Evolutionary conservation across 345 rosid genomes (phyloP), one percentile per base, ranked within the genome.

Genomic region (Geranium rotundifolium): DNA sequence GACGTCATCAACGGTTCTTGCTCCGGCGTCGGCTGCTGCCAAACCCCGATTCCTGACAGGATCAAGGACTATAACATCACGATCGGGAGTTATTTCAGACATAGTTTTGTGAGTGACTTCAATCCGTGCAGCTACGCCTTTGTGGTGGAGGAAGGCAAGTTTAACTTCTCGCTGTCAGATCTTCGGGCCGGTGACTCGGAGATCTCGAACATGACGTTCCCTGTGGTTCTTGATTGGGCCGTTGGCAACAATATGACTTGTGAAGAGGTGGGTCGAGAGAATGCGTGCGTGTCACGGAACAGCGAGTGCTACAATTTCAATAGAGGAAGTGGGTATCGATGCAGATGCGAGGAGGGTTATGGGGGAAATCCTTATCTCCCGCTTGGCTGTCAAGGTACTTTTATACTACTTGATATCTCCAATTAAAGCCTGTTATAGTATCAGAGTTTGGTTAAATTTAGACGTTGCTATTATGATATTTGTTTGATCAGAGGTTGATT

Each of bases 11-110:
- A 66, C 1, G 63, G 59, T 5, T 64, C 76, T 3, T 76, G 81
- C 64, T 54, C 65, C 0, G 84, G 84, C 0, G 57, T 70, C 0
- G 84, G 84, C 0, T 80, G 81, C 55, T 77, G 79, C 61, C 71
- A 75, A 37, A 68, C 67, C 1, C 57, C 62, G 58, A 63, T 77
- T 19, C 72, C 81, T 0, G 64, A 1, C 4, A 56, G 64, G 29
- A 31, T 66, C 2, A 0, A 14, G 3, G 0, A 1, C 0, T n/a
- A 61, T 5, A 0, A 5, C 0, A 14, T 72, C 7, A 0, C 0
- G 0, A n/a, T 66, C 4, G 0, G 2, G 0, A 56, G 71, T 50
- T 64, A 10, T 29, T 0, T 0, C 2, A 54, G 37, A 7, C 60
- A 79, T n/a, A 1, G 0, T 0, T 0, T 0, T 0, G 59, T 63